Evolutionary conservation across 139 green algal genomes (phyloP), one percentile per base, ranked within the genome.

Genomic region (Picochlorum sp.): DNA sequence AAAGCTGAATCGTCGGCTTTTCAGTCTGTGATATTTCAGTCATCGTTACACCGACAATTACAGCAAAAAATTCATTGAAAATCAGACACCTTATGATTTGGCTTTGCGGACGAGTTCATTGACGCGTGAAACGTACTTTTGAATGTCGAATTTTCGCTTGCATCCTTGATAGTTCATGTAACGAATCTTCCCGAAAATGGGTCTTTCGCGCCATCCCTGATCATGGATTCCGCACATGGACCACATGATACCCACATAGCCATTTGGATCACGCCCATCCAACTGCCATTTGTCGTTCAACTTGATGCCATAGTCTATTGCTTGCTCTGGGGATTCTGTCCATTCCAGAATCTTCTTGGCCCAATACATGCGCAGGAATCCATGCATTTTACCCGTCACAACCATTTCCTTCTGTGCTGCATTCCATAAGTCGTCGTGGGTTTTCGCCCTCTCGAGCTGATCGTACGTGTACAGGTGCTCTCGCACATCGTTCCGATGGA

Each of bases 361-460:
- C 91, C 92, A 97, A 78, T 97, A 98, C 92, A 98, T 98, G 45
- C 86, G 82, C 87, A 97, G 93, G 81, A 95, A 98, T 67, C 92
- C 92, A 76, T 97, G 92, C 90, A 98, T 97, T 81, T 97, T 97
- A 66, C 92, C 92, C 4, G 65, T 37, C 67, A 89, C 70, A 63
- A 91, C 69, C 83, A 97, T 85, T 85, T 98, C 89, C 51, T 79
- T 65, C 78, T 98, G 92, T 13, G 81, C 74, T n/a, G 89, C 89
- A 72, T 97, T 97, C 90, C 90, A 97, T 63, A 97, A 78, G 60
- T 95, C 82, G 69, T 97, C 92, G 71, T 96, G 82, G n/a, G 92
- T 97, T 68, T 84, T 66, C 1, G 69, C 88, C 14, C 69, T 50
- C 80, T 97, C 92, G 49, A 96, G 77, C 72, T 96, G 77, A 30